Base-by-base conservation (phyloP, 2,329 filamentous ascomycete genomes). In the Xylaria sp. region DNA sequence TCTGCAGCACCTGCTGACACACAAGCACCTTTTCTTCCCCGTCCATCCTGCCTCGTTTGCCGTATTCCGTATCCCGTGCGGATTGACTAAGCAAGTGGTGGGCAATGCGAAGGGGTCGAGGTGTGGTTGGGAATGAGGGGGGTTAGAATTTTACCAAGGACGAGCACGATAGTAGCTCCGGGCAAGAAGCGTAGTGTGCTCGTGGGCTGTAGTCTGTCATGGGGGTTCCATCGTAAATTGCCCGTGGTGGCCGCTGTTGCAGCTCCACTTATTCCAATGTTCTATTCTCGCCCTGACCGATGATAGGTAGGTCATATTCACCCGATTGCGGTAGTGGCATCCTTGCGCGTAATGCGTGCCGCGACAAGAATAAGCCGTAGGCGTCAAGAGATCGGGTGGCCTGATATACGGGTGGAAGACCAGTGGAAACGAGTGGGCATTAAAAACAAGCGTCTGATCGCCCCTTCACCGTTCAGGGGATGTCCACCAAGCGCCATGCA, bases 1-100 rank as follows among this genome's bases (percentile, higher is more conserved):
- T 65, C 66, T 68, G 54, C 8, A 74, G 64, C 50, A 69, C 69
- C 55, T 68, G 70, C 13, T 63, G 9, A 35, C 66, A 72, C 68
- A 73, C 72, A 1, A 62, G 55, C 62, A 46, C n/a, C 42, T 46
- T n/a, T 46, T 46, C 42, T 16, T 13, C 42, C 13, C 42, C 42
- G 5, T 46, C 42, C 42, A 46, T 46, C 42, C n/a, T 46, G 42
- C 10, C 23, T 30, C 23, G 23, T 30, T 30, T 30, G 23, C 23
- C 23, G 23, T 30, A 30, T 30, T 30, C 13, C 13, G 5, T 11
- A 46, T 46, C 10, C 13, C 13, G 42, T 46, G n/a, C n/a, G 42
- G 13, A n/a, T 46, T 16, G 42, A 2, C 42, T 4, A 46, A n/a
- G 42, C 5, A 6, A 46, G 42, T 46, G 5, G 42, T 6, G 13